Base-by-base conservation (phyloP, 2,329 filamentous ascomycete genomes). In the Pseudomassariella vexata region DNA sequence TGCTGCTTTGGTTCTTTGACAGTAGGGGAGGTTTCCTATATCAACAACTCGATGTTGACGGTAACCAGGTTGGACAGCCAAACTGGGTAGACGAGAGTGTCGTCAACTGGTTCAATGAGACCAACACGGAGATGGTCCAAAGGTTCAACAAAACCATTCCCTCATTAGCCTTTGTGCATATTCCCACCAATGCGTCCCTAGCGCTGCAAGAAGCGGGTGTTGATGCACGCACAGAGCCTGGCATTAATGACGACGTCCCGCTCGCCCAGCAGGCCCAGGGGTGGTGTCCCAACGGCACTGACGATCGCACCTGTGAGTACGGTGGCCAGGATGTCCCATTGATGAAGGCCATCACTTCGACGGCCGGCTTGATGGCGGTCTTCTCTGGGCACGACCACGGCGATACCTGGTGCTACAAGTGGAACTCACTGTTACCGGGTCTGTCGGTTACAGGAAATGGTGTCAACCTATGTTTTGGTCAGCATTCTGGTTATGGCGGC, bases 1-100 rank as follows among this genome's bases (percentile, higher is more conserved):
- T 69, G 19, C 46, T 86, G 1, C 59, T 87, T 2, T 87, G 80
- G 78, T 85, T 85, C 57, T 85, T 87, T 45, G 82, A 86, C 46
- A 73, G 66, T 34, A 65, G 72, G 11, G 79, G 79, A 21, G 78
- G 78, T 6, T 60, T 62, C 31, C 59, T 63, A 29, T 75, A 67
- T 44, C 66, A 68, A 36, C 45, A 56, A 39, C 45, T 42, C 26
- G 32, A 59, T 32, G 30, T 50, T 10, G 17, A 42, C 6, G 47
- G 55, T 10, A 44, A 47, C n/a, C 36, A 42, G 3, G 44, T 60
- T 12, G 52, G 50, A 0, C 56, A 61, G 20, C 60, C 61, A 0
- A 56, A 62, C 36, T 71, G 67, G 67, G 66, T 71, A 3, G 59
- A 68, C 30, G 31, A 38, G 5, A 53, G 50, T 7, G 65, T 68